Conservation (phyloP, 371 early-diverging fungal genomes). For the Mortierella sp. region DNA sequence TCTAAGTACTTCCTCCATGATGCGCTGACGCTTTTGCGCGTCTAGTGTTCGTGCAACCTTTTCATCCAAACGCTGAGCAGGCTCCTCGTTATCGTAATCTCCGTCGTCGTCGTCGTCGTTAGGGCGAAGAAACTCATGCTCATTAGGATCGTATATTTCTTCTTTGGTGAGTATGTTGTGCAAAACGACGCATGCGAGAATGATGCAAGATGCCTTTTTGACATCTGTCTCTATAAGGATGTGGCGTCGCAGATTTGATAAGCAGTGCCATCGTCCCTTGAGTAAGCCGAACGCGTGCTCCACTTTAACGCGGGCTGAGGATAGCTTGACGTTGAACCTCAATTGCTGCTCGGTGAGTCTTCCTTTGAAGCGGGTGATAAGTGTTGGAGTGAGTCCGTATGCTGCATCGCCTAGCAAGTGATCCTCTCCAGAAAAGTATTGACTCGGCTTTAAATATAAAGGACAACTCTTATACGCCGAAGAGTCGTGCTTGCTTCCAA, state of each 20-base stretch:
- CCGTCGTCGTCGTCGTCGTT: background rate
- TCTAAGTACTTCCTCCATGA: background rate
- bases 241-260: slow-evolving; percentile 3
- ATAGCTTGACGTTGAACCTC: slow-evolving; percentile 5
- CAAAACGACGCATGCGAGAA: slow-evolving; percentile 15
- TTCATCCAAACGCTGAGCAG: background rate
- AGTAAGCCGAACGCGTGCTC: slow-evolving; percentile 20
- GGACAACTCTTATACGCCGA: slow-evolving; percentile 7
- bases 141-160: slow-evolving; percentile 5
- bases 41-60: background rate
- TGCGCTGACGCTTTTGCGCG: background rate
- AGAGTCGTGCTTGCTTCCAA: slow-evolving; percentile 18
- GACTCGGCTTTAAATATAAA: background rate
- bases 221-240: background rate
- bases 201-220: background rate
- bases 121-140: background rate
- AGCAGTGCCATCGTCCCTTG: slow-evolving; percentile 7
- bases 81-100: background rate
- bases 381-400: slow-evolving; percentile 4
- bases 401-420: slow-evolving; percentile 14
- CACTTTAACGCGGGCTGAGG: slow-evolving; percentile 3
- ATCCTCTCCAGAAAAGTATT: slow-evolving; percentile 8
- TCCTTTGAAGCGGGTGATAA: slow-evolving; percentile 11
- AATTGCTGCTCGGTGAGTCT: background rate
- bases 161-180: slow-evolving; percentile 10